Evolutionary conservation across 2,329 filamentous ascomycete species (phyloP), one percentile per base, ranked within the genome.

Genomic region (Chaetomium globosum): DNA sequence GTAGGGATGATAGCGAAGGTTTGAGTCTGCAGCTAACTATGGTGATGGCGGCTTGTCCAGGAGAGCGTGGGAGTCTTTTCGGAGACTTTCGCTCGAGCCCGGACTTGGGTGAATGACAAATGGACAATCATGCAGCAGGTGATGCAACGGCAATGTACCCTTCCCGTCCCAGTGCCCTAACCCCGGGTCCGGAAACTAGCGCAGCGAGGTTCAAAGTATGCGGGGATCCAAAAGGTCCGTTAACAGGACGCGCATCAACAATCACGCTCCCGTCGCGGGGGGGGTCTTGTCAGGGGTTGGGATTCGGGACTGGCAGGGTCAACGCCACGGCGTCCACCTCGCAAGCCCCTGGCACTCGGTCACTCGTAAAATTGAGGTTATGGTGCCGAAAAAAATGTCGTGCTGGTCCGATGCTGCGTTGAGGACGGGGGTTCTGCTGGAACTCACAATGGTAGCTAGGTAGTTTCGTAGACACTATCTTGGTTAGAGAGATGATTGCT

Each of bases 121-220:
- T 43, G 39, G 39, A 36, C 39, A 43, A 43, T 5, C n/a, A 12
- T 56, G 61, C 61, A 63, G 31, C 33, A 36, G 33, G 12, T 36
- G 33, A 23, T 63, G 54, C 59, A 62, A 21, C 59, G 54, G 54
- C 63, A 65, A 56, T 61, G 64, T 57, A 31, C 21, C 48, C 26
- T 48, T 36, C 59, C 54, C n/a, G 16, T 48, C 58, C 63, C 58
- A 64, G 49, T 43, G 36, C 59, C 64, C 49, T 36, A 43, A 58
- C 55, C 21, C 55, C 59, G 55, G 64, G 59, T 26, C 49, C 64
- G 39, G 54, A 31, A 28, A 26, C 54, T 48, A 55, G 16, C n/a
- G 30, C 21, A 12, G 5, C 13, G 28, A n/a, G 48, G n/a, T 48
- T 9, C 5, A 19, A 52, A 8, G 12, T 9, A 31, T 49, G 43